Percentiles rank a stretch among this genome's conserved stretches.
These are phyloP conservation scores for Mycena epipterygia DNA, from an alignment of 768 basidiomycete genomes.

Conservation along the genomic window DNA sequence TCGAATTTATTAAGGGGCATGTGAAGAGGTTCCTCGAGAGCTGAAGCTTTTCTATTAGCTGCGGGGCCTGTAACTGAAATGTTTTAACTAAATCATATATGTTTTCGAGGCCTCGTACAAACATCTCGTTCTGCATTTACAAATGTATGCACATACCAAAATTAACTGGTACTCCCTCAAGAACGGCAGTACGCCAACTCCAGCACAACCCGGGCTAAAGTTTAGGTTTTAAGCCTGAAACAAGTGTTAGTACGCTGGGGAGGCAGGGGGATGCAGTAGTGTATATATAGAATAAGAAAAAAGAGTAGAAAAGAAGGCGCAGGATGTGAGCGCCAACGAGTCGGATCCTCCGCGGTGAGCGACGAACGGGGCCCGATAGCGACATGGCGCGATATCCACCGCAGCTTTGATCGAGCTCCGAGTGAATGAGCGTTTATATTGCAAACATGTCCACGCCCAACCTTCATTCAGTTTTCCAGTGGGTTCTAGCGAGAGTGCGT, in stretches of 20 bases:
- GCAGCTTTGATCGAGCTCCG: conserved; percentile 71
- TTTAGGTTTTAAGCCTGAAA: no score
- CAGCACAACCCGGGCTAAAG: no score
- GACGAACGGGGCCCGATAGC: conserved; percentile 84
- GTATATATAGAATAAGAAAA: conserved; percentile 33
- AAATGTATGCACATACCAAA: no score
- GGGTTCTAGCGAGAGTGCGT: conserved; percentile 95
- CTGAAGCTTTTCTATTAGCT: no score
- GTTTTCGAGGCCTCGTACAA: no score
- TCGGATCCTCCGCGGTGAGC: conserved; percentile 72
- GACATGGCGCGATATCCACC: conserved; percentile 72
- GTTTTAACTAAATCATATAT: no score
- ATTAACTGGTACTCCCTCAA: no score
- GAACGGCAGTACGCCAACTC: no score
- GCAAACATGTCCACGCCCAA: conserved; percentile 96
- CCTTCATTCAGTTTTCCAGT: conserved; percentile 85
- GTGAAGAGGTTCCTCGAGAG: conserved; percentile 19
- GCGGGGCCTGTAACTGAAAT: no score
- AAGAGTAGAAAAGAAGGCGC: conserved; percentile 29
- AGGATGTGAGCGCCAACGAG: conserved; percentile 78
- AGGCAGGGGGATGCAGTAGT: conserved; percentile 30
- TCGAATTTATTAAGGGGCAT: conserved; percentile 26
- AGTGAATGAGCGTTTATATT: conserved; percentile 67
- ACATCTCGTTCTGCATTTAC: no score
- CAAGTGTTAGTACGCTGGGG: conserved; percentile 48